Evolutionary conservation across 345 rosid species (phyloP), one percentile per base, ranked within the genome.

Genomic region (Melaleuca quinquenervia): DNA sequence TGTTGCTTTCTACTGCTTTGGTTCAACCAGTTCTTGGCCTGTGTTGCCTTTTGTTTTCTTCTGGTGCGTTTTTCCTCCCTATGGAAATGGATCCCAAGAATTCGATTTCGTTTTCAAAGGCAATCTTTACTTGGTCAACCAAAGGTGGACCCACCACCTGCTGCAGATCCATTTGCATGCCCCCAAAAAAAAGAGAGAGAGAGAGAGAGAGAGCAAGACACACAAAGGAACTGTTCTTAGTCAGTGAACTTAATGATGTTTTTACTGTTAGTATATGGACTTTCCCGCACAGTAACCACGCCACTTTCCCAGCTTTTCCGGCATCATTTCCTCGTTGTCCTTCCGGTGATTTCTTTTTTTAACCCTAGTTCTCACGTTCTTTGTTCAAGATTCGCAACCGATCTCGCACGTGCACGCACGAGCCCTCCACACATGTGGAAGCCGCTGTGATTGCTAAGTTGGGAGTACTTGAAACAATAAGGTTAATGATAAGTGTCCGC

Each of bases 291-390:
- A 83, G 48, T 22, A n/a, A 32, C 29, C 26, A 1, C 76, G 78
- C 32, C 53, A 50, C 82, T 56, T 1, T 51, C 88, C 91, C 91
- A 89, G 86, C 87, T 76, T 88, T 88, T 87, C 84, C 87, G 89
- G 89, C 92, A 84, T 50, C 80, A 84, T 84, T 85, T 87, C 90
- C 86, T 91, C 80, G 52, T 70, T 85, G 91, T 78, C 87, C 48
- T 78, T 85, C 84, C 53, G 83, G 53, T 36, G 70, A 32, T 15
- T 32, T 51, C 6, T 83, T 26, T 83, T 26, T 24, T 54, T 27
- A 11, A 26, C 44, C 22, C 27, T 20, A 32, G 56, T 54, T n/a
- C 21, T 58, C 78, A 45, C 27, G 52, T 62, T 84, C 84, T 54
- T 54, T 41, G 14, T 60, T 82, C 84, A 87, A 85, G 84, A 88